These are phyloP conservation scores for Ceratocystis cacaofunesta DNA, from an alignment of 2,329 filamentous ascomycete genomes.

Conservation along the genomic window DNA sequence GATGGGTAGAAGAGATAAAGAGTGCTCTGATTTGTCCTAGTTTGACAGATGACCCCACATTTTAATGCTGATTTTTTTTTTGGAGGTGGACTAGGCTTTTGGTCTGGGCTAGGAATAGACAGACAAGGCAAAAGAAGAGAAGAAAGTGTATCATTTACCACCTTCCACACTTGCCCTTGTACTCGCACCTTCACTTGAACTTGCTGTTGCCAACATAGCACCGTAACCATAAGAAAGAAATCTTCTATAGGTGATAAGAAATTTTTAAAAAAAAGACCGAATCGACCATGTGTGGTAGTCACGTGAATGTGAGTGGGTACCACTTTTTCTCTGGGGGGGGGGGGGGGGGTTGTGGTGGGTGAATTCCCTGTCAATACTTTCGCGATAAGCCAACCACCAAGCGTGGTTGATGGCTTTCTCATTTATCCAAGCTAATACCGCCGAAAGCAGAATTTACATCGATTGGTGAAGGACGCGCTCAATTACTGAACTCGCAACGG, in stretches of 20 bases:
- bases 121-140: not conserved
- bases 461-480: not conserved
- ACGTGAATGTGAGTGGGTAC: not conserved
- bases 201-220: not conserved
- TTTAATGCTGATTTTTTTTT: slow-evolving; percentile 10
- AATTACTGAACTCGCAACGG: not conserved
- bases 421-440: not conserved
- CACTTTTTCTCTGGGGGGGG: not conserved
- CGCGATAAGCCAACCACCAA: slow-evolving; percentile 1
- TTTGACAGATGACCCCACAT: slow-evolving; percentile 1
- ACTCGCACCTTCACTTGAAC: not conserved
- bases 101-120: not conserved
- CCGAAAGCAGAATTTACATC: not conserved
- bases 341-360: not conserved
- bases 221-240: no score
- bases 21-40: slow-evolving; percentile 1
- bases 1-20: slow-evolving; percentile 1
- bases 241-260: no score
- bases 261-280: not conserved
- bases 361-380: not conserved
- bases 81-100: not conserved
- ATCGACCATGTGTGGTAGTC: not conserved
- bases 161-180: no score
- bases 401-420: not conserved
- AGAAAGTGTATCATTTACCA: not conserved